Evolutionary conservation across 2,329 filamentous ascomycete species (phyloP).

Genomic region (Colletotrichum siamense): DNA sequence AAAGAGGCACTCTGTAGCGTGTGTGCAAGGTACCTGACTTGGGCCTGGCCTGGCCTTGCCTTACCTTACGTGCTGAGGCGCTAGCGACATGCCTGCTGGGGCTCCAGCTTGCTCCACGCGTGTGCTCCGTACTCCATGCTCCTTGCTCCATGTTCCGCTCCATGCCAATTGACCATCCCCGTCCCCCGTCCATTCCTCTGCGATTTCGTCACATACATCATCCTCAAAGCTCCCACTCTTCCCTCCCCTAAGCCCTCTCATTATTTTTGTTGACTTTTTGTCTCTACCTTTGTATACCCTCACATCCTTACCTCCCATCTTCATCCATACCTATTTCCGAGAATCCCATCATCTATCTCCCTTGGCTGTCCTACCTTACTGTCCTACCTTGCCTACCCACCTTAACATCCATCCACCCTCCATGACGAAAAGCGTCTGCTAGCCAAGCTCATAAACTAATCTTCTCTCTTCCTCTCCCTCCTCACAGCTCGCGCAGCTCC

Average conservation of each 20-base stretch:
- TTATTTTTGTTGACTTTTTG: not conserved
- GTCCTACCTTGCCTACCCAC: constrained; percentile 23
- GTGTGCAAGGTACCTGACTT: not conserved
- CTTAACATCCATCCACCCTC: constrained; percentile 30
- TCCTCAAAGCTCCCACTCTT: constrained; percentile 10
- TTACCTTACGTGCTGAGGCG: not conserved
- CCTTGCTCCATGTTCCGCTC: constrained; percentile 12
- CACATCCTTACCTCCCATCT: not conserved
- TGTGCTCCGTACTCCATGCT: not conserved
- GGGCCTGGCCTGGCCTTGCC: not conserved
- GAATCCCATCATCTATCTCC: not conserved
- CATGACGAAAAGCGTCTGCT: not conserved
- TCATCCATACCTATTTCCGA: not conserved
- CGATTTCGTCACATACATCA: constrained; percentile 24
- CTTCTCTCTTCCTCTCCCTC: constrained; percentile 21
- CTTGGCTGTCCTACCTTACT: not conserved
- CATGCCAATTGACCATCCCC: constrained; percentile 18
- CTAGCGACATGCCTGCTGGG: not conserved
- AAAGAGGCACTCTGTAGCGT: not conserved
- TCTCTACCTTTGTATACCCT: not conserved
- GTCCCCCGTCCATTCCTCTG: constrained; percentile 10
- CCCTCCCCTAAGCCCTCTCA: not conserved
- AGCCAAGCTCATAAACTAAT: constrained; percentile 23
- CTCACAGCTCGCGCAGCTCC: constrained; percentile 55
- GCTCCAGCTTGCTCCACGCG: constrained; percentile 4